Percentiles rank a stretch among this genome's conserved stretches.
Evolutionary conservation across 1,139 yeast species (phyloP).

Genomic region (Yamadazyma atlantica): DNA sequence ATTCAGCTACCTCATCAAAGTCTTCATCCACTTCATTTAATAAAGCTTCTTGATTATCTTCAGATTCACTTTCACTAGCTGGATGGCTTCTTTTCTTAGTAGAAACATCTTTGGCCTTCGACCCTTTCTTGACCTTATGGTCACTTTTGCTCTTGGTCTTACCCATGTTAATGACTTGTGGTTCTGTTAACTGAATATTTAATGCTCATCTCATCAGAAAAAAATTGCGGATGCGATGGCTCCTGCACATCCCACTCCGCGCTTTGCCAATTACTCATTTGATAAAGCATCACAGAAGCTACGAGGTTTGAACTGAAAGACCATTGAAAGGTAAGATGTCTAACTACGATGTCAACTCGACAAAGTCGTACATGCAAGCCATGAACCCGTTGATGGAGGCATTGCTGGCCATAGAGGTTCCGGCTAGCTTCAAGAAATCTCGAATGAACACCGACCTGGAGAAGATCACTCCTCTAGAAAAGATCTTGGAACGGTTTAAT

Average conservation of each 20-base stretch:
- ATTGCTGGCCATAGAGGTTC: constrained; percentile 31
- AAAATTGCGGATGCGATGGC: constrained; percentile 1
- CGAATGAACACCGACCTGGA: constrained; percentile 33
- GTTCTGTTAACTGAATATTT: not conserved
- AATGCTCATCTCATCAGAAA: constrained; percentile 27
- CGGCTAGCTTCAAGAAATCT: constrained; percentile 24
- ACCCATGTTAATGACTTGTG: constrained; percentile 12
- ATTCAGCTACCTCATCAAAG: constrained; percentile 55
- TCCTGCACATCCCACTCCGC: constrained; percentile 4
- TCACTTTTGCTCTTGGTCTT: constrained; percentile 13
- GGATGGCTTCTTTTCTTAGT: constrained; percentile 20
- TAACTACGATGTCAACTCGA: constrained; percentile 53
- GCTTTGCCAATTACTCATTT: not conserved
- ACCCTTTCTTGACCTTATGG: not conserved
- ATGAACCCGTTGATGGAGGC: constrained; percentile 64
- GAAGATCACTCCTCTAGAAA: constrained; percentile 27
- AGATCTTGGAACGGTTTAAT: constrained; percentile 27
- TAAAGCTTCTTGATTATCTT: constrained; percentile 39
- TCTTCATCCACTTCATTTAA: constrained; percentile 53
- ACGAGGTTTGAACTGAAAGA: no score
- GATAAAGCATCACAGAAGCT: not conserved
- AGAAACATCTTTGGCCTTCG: not conserved
- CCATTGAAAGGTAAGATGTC: constrained; percentile 11
- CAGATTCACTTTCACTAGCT: constrained; percentile 19
- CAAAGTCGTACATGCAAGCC: constrained; percentile 76